Base-by-base conservation (phyloP, 192 early-diverging fungal genomes). In the Coemansia umbellata region DNA sequence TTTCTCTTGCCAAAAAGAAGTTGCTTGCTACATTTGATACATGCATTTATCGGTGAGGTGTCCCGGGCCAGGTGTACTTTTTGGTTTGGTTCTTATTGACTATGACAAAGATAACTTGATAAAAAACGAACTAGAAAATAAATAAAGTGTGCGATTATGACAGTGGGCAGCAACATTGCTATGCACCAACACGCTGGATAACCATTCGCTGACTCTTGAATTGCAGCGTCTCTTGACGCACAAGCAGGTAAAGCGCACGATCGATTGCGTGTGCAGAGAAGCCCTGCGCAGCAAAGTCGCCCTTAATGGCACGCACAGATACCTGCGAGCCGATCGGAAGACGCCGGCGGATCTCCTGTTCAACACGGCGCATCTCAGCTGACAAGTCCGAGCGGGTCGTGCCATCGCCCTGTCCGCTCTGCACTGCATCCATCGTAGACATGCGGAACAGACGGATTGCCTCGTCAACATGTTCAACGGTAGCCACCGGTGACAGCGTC, bases 391-490 rank as follows among this genome's bases (percentile, higher is more conserved):
- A 58, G 37, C 90, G 82, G 8, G 85, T 85, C 63, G 91, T 74
- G 42, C 93, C 96, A 50, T 94, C 65, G 47, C 69, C 84, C 53
- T 87, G 83, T 27, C 93, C 93, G 28, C 86, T 83, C 59, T 95
- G 86, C 35, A 97, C 90, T 18, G 97, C 97, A 50, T 92, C 90
- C 87, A 99, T 94, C 21, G 97, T 99, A 6, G 95, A 96, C 55
- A 83, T 84, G 74, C 96, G 92, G 84, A 99, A 99, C 50, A 99
- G 70, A 19, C 94, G 88, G 35, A 99, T 92, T 9, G 97, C 97
- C 69, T 99, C 95, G 57, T 94, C 91, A 14, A 99, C 93, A 60
- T 99, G 92, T 41, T 83, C 78, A 47, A 87, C 85, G n/a, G 80
- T 86, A 14, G 91, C 95, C 1, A 85, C 78, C 7, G 91, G 85